These are phyloP conservation scores for Aspergillus uvarum DNA, from an alignment of 2,329 filamentous ascomycete species.

Conservation along the genomic window DNA sequence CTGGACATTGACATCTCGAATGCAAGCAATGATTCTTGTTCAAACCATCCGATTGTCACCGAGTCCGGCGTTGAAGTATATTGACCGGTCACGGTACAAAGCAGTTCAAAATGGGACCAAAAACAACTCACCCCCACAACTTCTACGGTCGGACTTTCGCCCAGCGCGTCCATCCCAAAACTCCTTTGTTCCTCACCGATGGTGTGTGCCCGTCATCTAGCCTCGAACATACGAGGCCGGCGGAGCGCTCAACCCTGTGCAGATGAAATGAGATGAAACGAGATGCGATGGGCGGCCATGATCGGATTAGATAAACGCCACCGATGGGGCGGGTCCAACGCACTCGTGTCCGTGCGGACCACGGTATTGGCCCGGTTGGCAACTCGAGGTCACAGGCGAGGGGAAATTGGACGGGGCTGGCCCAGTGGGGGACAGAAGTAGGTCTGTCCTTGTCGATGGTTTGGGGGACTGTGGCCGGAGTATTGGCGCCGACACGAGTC, in stretches of 20 bases:
- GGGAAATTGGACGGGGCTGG: constrained; percentile 2
- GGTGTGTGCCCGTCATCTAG: not conserved
- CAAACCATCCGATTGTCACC: not conserved
- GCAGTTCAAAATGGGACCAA: not conserved
- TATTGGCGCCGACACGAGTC: no score
- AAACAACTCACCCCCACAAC: not conserved
- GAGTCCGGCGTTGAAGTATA: not conserved
- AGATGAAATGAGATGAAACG: no score
- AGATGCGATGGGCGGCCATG: no score
- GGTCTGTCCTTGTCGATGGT: not conserved
- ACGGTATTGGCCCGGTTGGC: not conserved
- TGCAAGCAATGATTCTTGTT: not conserved
- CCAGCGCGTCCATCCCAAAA: not conserved
- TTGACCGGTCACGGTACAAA: not conserved
- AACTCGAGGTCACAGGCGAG: not conserved
- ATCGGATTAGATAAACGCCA: not conserved
- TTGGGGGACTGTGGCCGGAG: no score
- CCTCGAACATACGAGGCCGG: not conserved
- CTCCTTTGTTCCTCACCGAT: not conserved
- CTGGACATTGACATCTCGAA: no score
- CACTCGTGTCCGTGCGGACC: not conserved
- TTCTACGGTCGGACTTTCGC: not conserved
- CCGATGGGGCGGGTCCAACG: not conserved
- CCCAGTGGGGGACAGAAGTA: not conserved
- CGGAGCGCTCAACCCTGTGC: no score